phyloP scores from a whole-genome alignment of 2,329 filamentous ascomycete species.

The Xylaria polymorpha region DNA sequence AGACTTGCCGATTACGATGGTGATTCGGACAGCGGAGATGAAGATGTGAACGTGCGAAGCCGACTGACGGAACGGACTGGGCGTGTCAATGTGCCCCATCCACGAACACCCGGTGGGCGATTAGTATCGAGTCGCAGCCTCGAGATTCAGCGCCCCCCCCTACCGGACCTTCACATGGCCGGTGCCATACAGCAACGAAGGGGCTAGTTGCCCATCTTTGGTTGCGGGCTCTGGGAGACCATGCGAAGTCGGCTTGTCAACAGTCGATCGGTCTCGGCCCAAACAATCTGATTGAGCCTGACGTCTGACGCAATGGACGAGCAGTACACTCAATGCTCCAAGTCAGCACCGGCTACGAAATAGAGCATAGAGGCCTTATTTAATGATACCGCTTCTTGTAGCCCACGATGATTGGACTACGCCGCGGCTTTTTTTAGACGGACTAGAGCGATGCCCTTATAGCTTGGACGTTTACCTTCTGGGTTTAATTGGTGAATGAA shows the following conservation, averaged over 20 bases:
- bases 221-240: constrained; percentile 25
- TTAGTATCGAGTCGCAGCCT: constrained; percentile 67
- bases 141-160: constrained; percentile 61
- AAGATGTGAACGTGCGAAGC: constrained; percentile 47
- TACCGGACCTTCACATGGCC: constrained; percentile 47
- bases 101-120: constrained; percentile 64
- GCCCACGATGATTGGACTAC: background rate
- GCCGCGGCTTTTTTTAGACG: background rate
- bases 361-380: background rate
- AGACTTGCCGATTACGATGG: constrained; percentile 79
- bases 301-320: background rate
- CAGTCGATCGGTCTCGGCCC: background rate
- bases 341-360: background rate
- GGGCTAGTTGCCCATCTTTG: constrained; percentile 39
- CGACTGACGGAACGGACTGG: constrained; percentile 64
- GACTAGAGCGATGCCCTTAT: background rate
- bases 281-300: background rate
- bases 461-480: background rate
- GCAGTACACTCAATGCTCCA: background rate
- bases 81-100: constrained; percentile 68
- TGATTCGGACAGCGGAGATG: constrained; percentile 52
- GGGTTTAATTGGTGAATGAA: background rate
- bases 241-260: constrained; percentile 5
- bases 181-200: constrained; percentile 46
- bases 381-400: background rate